Evolutionary conservation across 495 filamentous ascomycete species (phyloP).

Genomic region (Trichoderma parareesei): DNA sequence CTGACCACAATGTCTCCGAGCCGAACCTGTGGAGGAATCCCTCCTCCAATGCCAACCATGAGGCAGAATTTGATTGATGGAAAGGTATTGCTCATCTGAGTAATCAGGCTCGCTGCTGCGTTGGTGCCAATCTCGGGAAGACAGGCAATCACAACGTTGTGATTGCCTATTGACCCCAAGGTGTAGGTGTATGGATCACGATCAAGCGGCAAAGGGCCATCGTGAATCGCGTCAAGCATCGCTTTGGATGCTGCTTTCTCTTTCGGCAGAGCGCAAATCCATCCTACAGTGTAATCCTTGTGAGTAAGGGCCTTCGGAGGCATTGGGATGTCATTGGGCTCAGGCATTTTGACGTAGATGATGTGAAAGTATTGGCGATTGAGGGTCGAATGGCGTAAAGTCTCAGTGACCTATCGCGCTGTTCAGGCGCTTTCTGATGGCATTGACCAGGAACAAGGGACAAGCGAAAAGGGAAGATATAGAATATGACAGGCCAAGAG

Average conservation of each 20-base stretch:
- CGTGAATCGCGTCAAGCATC: neutral
- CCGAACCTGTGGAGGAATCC: slow-evolving; percentile 26
- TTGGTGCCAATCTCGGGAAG: slow-evolving; percentile 23
- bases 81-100: slow-evolving; percentile 27
- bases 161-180: slow-evolving; percentile 23
- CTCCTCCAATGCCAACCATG: slow-evolving; percentile 37
- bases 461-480: no score
- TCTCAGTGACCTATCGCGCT: no score
- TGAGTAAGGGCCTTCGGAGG: neutral
- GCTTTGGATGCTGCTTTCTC: neutral
- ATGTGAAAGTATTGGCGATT: no score
- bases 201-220: neutral
- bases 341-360: no score
- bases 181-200: slow-evolving; percentile 21
- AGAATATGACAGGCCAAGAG: no score
- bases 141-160: slow-evolving; percentile 37
- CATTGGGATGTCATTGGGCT: no score
- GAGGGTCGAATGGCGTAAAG: no score
- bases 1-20: slow-evolving; percentile 39
- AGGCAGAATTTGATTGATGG: slow-evolving; percentile 27
- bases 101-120: slow-evolving; percentile 25
- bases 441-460: no score
- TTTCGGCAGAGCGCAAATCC: neutral
- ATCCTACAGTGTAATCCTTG: neutral
- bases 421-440: no score